Evolutionary conservation across 352 stramenopile species (phyloP).

Genomic region (Albugo candida): DNA sequence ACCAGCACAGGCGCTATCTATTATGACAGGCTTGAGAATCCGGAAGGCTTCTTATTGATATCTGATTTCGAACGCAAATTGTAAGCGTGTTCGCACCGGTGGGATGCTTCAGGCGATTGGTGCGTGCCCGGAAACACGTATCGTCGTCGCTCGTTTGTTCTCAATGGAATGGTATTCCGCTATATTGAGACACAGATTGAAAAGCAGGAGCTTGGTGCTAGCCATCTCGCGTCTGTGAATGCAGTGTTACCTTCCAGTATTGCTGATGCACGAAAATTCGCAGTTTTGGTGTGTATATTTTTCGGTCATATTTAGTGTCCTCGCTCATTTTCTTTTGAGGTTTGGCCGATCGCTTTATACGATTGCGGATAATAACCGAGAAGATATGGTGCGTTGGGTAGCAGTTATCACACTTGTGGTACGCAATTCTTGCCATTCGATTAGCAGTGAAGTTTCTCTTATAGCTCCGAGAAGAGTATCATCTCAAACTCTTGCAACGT

Average conservation of each 20-base stretch:
- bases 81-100: conserved; percentile 61
- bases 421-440: conserved; percentile 4
- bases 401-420: conserved; percentile 73
- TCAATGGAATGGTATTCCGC: conserved; percentile 75
- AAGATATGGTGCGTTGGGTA: conserved; percentile 80
- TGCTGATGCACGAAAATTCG: conserved; percentile 65
- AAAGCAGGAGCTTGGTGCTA: conserved; percentile 73
- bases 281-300: conserved; percentile 31
- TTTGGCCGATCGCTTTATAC: conserved; percentile 79
- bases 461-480: conserved; percentile 65
- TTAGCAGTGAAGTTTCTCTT: background rate
- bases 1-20: conserved; percentile 77
- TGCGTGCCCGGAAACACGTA: conserved; percentile 63
- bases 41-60: conserved; percentile 73
- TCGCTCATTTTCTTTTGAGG: conserved; percentile 11
- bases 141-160: conserved; percentile 67
- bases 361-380: conserved; percentile 58
- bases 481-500: conserved; percentile 74
- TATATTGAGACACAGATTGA: conserved; percentile 79
- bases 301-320: background rate
- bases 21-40: conserved; percentile 79
- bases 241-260: conserved; percentile 74
- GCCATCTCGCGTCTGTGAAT: conserved; percentile 74
- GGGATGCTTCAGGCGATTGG: conserved; percentile 69
- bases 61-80: conserved; percentile 76